Base-by-base conservation (phyloP, 2,329 filamentous ascomycete genomes). In the Fusarium anthophilum region DNA sequence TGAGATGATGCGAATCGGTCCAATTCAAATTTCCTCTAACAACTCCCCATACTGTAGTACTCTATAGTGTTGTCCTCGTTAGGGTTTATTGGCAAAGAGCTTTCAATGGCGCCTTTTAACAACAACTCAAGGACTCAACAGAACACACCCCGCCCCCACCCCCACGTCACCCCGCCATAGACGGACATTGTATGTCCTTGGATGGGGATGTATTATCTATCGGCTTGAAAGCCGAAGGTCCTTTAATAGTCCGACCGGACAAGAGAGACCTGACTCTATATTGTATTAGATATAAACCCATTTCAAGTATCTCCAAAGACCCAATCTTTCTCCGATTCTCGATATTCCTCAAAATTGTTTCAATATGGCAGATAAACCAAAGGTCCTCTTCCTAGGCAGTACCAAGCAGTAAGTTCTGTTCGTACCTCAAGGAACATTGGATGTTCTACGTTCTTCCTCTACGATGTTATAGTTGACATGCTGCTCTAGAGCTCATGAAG, bases 301-400 rank as follows among this genome's bases (percentile, higher is more conserved):
- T 43, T 43, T 9, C 9, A 30, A 17, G 12, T 9, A 17, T 37
- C n/a, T 30, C 18, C 3, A 38, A 48, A 14, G 17, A 20, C 15
- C 28, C 11, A 15, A 28, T 24, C 24, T n/a, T 8, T 44, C n/a
- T 9, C 8, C 7, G 3, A 4, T 10, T 43, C 4, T 22, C 7
- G 43, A 15, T 14, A 26, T 17, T 32, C 28, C 7, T 32, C 28
- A 39, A 39, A 37, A 37, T 41, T 11, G 20, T n/a, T 54, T 54
- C 55, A 76, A 39, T 6, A 82, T 81, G 80, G 43, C 74, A 45
- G 54, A 54, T 32, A 80, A 79, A 51, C 76, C 78, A 24, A 85
- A 83, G 74, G 80, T 86, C n/a, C 77, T 86, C 26, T 78, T 82
- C 35, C 77, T 86, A 24, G 84, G 83, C 54, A 76, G 78, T 41